These are phyloP conservation scores for Fusarium penzigii DNA, from an alignment of 2,329 filamentous ascomycete genomes.

Conservation along the genomic window DNA sequence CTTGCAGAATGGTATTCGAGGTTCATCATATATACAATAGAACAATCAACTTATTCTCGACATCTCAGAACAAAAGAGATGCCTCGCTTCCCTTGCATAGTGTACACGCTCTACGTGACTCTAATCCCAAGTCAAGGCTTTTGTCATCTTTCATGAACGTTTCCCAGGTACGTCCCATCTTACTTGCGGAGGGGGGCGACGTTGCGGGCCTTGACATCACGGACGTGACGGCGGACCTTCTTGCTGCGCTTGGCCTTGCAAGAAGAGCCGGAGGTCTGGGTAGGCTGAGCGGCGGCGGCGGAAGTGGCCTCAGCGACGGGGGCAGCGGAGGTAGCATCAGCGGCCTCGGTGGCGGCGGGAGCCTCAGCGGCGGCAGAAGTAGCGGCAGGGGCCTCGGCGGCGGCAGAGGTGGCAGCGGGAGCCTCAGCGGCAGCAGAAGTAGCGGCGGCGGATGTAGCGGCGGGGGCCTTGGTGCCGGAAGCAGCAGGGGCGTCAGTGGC, in stretches of 20 bases:
- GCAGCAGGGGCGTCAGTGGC: conserved; percentile 4
- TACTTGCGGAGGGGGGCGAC: conserved; percentile 12
- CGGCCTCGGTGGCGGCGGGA: conserved; percentile 9
- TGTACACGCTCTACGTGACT: conserved; percentile 19
- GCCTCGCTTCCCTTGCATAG: conserved; percentile 15
- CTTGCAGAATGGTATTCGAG: conserved; percentile 4
- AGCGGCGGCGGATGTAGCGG: conserved; percentile 12
- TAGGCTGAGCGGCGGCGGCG: not conserved
- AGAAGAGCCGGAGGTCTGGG: conserved; percentile 4
- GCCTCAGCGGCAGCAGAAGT: conserved; percentile 5
- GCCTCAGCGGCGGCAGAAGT: conserved; percentile 2
- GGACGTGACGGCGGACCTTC: conserved; percentile 28
- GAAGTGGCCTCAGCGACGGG: conserved; percentile 4
- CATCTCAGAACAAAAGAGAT: conserved; percentile 4
- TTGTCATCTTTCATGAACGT: not conserved
- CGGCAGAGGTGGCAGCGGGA: conserved; percentile 6
- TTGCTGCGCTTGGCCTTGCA: conserved; percentile 26
- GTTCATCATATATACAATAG: conserved; percentile 31
- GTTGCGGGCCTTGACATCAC: conserved; percentile 23
- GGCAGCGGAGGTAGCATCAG: conserved; percentile 16
- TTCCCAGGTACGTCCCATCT: not conserved
- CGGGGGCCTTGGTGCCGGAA: conserved; percentile 6
- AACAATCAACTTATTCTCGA: conserved; percentile 24
- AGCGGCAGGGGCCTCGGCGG: conserved; percentile 9
- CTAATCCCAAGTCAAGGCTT: conserved; percentile 3